These are phyloP conservation scores for Camellia granthamiana DNA, from an alignment of 148 eudicot genomes.

Conservation along the genomic window DNA sequence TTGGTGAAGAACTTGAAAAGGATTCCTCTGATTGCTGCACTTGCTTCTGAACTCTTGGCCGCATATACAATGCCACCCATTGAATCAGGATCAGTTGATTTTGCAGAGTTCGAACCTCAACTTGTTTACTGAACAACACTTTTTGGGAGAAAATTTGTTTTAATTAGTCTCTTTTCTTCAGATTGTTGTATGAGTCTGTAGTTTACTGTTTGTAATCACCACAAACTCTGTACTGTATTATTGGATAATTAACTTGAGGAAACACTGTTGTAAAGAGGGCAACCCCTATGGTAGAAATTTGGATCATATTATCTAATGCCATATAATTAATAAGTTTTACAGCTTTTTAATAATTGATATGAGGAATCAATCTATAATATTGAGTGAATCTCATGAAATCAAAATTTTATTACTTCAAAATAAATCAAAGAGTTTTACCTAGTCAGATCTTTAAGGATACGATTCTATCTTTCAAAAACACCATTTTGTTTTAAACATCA, in stretches of 20 bases:
- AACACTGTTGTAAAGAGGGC: neutral
- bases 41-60: slow-evolving; percentile 80
- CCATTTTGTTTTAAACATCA: no score
- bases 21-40: slow-evolving; percentile 76
- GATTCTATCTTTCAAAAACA: no score
- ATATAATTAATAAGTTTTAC: no score
- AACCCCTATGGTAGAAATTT: no score
- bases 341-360: no score
- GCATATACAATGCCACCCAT: slow-evolving; percentile 95
- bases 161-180: neutral
- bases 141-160: neutral
- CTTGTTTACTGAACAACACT: slow-evolving; percentile 63
- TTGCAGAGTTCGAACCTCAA: slow-evolving; percentile 91
- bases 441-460: no score
- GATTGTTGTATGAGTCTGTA: neutral
- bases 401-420: no score
- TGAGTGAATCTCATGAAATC: no score
- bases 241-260: neutral
- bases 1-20: slow-evolving; percentile 93
- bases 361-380: no score
- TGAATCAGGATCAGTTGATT: slow-evolving; percentile 95
- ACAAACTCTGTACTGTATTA: no score
- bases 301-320: no score
- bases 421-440: no score
- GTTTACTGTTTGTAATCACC: neutral